Evolutionary conservation across 2,329 filamentous ascomycete species (phyloP).

Genomic region (Taxawa tesnikishii): DNA sequence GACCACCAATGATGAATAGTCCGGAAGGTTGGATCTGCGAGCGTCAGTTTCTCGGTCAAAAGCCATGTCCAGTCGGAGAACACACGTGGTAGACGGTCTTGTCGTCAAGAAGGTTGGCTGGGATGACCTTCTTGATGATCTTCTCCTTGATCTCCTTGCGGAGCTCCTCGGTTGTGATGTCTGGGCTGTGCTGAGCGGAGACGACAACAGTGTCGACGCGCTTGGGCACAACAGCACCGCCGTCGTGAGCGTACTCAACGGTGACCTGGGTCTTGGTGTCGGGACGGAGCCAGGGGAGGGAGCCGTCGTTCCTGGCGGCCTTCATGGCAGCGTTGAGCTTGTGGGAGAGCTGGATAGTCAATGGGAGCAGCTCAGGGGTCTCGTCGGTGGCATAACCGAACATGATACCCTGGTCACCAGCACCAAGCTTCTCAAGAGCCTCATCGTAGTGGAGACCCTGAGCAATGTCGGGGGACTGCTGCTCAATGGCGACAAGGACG

Average conservation of each 20-base stretch:
- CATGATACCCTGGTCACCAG: conserved; percentile 99
- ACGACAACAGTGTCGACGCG: conserved; percentile 96
- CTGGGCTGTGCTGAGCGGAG: conserved; percentile 83
- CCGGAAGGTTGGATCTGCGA: conserved; percentile 83
- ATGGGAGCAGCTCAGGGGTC: conserved; percentile 90
- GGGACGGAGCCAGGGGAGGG: conserved; percentile 85
- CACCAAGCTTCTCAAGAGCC: conserved; percentile 93
- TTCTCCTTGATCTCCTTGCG: conserved; percentile 93
- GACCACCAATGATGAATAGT: conserved; percentile 97
- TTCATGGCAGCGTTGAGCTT: conserved; percentile 95
- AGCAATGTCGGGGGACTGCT: conserved; percentile 97
- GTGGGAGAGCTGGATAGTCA: conserved; percentile 90
- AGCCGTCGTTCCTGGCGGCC: conserved; percentile 73
- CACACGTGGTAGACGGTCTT: conserved; percentile 88
- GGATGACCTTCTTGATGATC: conserved; percentile 93
- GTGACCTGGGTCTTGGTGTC: conserved; percentile 99
- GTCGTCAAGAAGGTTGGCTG: conserved; percentile 81
- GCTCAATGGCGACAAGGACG: conserved; percentile 95
- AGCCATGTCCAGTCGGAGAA: conserved; percentile 10
- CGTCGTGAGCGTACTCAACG: conserved; percentile 95
- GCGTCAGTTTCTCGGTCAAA: conserved; percentile 2
- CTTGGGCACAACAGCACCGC: conserved; percentile 80
- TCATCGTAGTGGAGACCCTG: conserved; percentile 98
- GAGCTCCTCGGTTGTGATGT: conserved; percentile 81
- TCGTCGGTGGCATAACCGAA: conserved; percentile 99